Evolutionary conservation across 345 rosid genomes (phyloP), one percentile per base, ranked within the genome.

Genomic region (Orychophragmus violaceus): DNA sequence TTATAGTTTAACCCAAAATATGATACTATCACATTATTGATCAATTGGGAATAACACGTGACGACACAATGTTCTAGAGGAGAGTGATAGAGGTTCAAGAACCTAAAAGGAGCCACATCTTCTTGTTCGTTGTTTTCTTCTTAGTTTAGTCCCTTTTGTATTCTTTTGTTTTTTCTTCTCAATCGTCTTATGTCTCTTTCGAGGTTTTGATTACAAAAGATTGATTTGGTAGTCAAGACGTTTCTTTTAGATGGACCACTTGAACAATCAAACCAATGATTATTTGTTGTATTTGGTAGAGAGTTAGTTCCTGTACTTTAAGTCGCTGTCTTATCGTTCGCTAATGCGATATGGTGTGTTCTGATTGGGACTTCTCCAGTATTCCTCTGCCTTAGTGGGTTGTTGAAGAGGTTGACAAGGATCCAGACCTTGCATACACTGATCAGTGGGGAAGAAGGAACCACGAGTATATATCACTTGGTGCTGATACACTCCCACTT

Each of bases 361-460:
- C 30, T 74, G 45, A 60, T 46, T 53, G 14, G 1, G 36, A 61
- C 6, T 62, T 14, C 22, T 74, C 16, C 84, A 94, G 97, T 64
- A 87, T 94, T 69, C 86, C 97, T 49, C 77, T 94, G 64, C 99
- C 99, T 18, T 75, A 80, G 63, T 94, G 99, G 99, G 97, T 73
- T 29, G 70, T 75, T 68, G 97, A 90, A 56, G 97, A 90, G 83
- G 77, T 88, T 7, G 80, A 85, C 5, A 81, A 74, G 16, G 95
- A 94, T 30, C 86, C 64, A 12, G 84, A 90, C 18, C 90, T 94
- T 57, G 97, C 91, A n/a, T 94, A 90, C 55, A 94, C 99, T 24
- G 99, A 94, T 76, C 99, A 94, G 54, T 94, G 99, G 99, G 96
- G 96, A 42, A 85, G 96, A 77, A 88, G 99, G 77, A 94, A 90